Evolutionary conservation across 495 filamentous ascomycete species (phyloP), one percentile per base, ranked within the genome.

Genomic region (Daldinia caldariorum): DNA sequence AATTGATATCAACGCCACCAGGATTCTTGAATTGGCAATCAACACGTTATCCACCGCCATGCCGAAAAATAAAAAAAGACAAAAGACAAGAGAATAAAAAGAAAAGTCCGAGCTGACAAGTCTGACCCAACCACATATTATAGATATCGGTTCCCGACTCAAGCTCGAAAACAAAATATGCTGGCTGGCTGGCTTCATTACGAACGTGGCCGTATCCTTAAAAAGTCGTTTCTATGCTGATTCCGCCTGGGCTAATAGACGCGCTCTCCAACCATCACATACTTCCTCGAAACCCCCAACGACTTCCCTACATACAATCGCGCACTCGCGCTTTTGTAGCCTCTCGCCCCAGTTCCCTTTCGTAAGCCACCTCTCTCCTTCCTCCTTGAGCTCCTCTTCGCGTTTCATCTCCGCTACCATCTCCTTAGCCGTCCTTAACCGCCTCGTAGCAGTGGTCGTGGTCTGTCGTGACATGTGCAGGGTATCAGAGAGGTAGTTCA

Each of bases 391-490:
- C 75, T 97, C 94, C 59, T 91, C 87, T 72, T 98, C 95, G 26
- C 87, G 87, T 39, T 89, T 85, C 80, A 97, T 87, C 72, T 97
- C 94, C 0, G 89, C 87, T 2, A 97, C 91, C 37, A 93, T 85
- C 73, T 94, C 93, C 57, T 89, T 89, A 0, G 91, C 92, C 35
- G 86, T 89, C 58, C 89, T 85, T 34, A 98, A 81, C 34, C 91
- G 82, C 34, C 95, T 84, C 4, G 90, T 88, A 10, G 95, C 95
- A 0, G 89, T 89, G 1, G 88, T 89, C 1, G 91, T 94, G 0
- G 91, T 89, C 76, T 99, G 95, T 3, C 92, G 87, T n/a, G 88
- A 90, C 89, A 97, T 97, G 78, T 98, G 94, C 20, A 98, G 84
- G 0, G 92, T 93, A 76, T 99, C 95, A n/a, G 91, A 90, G 6